phyloP scores from a whole-genome alignment of 345 rosid genomes.

The Arabis alpina region DNA sequence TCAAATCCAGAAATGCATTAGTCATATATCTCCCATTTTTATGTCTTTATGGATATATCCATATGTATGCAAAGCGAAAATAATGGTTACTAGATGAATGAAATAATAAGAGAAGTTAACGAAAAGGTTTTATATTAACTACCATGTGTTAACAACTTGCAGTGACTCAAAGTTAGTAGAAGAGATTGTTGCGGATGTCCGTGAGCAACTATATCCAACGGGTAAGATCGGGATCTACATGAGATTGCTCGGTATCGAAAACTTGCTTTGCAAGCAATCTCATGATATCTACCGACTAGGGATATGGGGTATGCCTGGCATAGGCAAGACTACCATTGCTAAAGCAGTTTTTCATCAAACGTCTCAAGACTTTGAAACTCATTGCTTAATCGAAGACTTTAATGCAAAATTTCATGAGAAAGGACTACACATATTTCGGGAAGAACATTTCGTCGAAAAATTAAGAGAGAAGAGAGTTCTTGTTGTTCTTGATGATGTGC shows the following conservation, averaged over 20 bases:
- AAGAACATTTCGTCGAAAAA: background rate
- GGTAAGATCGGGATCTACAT: conserved; percentile 1
- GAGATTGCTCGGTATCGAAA: conserved; percentile 9
- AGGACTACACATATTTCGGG: background rate
- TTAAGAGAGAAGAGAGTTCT: conserved; percentile 5
- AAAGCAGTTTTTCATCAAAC: background rate
- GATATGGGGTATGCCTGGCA: conserved; percentile 34
- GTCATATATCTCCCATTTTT: too few relatives aligned
- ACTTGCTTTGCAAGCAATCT: conserved; percentile 23
- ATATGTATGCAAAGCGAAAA: too few relatives aligned
- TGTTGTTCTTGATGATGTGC: conserved; percentile 38
- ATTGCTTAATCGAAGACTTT: conserved; percentile 11
- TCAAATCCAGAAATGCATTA: too few relatives aligned
- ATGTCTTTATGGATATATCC: too few relatives aligned
- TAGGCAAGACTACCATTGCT: conserved; percentile 28
- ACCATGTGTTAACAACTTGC: background rate
- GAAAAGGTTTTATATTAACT: background rate
- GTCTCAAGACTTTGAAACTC: background rate
- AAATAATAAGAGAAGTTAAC: too few relatives aligned
- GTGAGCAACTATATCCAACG: conserved; percentile 3
- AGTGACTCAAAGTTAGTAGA: conserved; percentile 27
- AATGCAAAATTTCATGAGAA: background rate
- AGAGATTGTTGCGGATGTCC: conserved; percentile 29
- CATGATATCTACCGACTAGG: background rate
- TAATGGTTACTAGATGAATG: too few relatives aligned